These are phyloP conservation scores for Cunninghamia lanceolata DNA, from an alignment of 75 land plant species.

Conservation along the genomic window DNA sequence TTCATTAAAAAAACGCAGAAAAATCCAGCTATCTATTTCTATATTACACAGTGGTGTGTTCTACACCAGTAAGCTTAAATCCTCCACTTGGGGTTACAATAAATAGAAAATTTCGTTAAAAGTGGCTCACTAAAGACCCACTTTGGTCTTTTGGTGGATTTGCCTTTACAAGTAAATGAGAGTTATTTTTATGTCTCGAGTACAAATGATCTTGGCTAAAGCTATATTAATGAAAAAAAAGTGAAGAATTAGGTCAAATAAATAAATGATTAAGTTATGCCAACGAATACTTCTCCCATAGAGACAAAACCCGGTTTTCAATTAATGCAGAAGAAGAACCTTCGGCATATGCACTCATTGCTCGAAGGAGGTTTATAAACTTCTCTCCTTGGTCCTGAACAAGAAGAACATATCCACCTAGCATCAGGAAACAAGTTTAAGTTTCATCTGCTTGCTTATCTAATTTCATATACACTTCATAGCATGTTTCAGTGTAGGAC, in stretches of 20 bases:
- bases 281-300: conserved; percentile 35
- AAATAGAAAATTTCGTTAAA: background rate
- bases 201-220: background rate
- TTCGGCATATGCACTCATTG: conserved; percentile 62
- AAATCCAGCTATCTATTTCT: background rate
- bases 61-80: background rate
- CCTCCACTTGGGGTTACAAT: background rate
- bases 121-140: background rate
- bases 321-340: conserved; percentile 50
- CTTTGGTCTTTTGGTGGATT: background rate
- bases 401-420: background rate
- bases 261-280: background rate
- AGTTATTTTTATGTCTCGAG: background rate
- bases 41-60: background rate
- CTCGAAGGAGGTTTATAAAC: conserved; percentile 47
- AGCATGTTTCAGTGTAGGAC: background rate
- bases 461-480: background rate
- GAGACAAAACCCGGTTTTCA: conserved; percentile 38
- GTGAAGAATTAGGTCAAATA: background rate
- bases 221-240: background rate
- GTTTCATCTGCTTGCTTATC: background rate
- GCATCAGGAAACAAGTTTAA: background rate
- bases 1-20: background rate
- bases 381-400: conserved; percentile 65
- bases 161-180: background rate